These are phyloP conservation scores for Thinopyrum obtusiflorum DNA, from an alignment of 202 grass and related monocot species.

Conservation along the genomic window DNA sequence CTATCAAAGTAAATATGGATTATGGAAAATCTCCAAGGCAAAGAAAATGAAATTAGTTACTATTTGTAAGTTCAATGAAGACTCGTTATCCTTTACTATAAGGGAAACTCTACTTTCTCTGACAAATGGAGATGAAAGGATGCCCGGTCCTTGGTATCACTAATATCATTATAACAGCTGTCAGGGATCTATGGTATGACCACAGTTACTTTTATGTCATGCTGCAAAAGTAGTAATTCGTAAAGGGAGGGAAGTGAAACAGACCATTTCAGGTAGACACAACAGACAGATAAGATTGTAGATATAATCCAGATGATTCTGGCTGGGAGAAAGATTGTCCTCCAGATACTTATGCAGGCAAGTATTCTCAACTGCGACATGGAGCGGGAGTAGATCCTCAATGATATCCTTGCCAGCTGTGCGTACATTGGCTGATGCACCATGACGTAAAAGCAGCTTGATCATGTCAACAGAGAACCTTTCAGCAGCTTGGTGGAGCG, in stretches of 20 bases:
- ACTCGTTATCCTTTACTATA: not conserved
- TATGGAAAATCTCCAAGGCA: not conserved
- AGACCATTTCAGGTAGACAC: slow-evolving; percentile 32
- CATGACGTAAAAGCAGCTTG: slow-evolving; percentile 27
- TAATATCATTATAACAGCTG: not conserved
- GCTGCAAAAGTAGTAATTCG: not conserved
- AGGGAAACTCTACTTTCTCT: not conserved
- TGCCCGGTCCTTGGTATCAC: not conserved
- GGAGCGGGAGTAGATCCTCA: not conserved
- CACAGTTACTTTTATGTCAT: not conserved
- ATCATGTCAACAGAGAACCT: slow-evolving; percentile 21
- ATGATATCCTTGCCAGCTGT: not conserved
- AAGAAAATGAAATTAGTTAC: slow-evolving; percentile 6
- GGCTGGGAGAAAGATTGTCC: slow-evolving; percentile 7
- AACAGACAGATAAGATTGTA: slow-evolving; percentile 22
- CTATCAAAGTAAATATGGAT: not conserved
- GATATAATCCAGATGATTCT: slow-evolving; percentile 1
- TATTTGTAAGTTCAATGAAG: not conserved
- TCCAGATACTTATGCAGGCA: slow-evolving; percentile 24
- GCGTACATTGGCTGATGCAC: slow-evolving; percentile 23
- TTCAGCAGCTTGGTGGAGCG: slow-evolving; percentile 25
- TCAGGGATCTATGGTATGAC: not conserved
- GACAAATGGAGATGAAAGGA: not conserved
- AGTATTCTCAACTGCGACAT: slow-evolving; percentile 23
- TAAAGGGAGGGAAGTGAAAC: not conserved